A percentile compares a stretch with the other conserved stretches of the same genome.
Evolutionary conservation across 169 alveolate genomes (phyloP).

Genomic region (Plasmodium malariae): DNA sequence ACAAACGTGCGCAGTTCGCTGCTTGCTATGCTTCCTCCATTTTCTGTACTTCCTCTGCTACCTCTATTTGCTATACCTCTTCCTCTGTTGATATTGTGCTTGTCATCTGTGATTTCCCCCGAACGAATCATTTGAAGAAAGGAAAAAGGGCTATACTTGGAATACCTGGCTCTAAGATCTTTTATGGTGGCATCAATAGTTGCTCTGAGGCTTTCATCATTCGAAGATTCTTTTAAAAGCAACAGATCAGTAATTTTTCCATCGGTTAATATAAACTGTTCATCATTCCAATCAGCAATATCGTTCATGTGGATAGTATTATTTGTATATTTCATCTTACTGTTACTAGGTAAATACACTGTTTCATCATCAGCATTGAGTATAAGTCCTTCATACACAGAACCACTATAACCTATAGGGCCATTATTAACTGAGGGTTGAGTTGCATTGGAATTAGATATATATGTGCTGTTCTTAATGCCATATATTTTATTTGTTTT

Average conservation of each 20-base stretch:
- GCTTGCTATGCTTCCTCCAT: too few relatives aligned
- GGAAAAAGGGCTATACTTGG: not conserved
- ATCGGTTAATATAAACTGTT: constrained; percentile 71
- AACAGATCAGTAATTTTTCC: constrained; percentile 79
- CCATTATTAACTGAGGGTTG: constrained; percentile 43
- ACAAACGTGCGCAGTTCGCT: too few relatives aligned
- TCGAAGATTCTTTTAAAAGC: constrained; percentile 72
- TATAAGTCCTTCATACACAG: not conserved
- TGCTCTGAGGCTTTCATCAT: constrained; percentile 61
- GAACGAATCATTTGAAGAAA: constrained; percentile 1
- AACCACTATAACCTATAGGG: constrained; percentile 34
- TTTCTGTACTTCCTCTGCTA: too few relatives aligned
- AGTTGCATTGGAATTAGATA: not conserved
- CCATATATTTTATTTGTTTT: constrained; percentile 19
- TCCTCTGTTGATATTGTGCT: not conserved
- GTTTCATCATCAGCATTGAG: not conserved
- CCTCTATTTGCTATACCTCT: not conserved
- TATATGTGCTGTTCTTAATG: not conserved
- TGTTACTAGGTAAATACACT: constrained; percentile 29
- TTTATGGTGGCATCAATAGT: constrained; percentile 63
- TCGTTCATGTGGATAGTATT: constrained; percentile 40
- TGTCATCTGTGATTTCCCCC: not conserved
- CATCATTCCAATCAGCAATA: constrained; percentile 18
- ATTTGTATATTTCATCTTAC: constrained; percentile 37
- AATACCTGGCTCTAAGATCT: constrained; percentile 1